phyloP scores from a whole-genome alignment of 257 asterid genomes.

The Solanum phureja region DNA sequence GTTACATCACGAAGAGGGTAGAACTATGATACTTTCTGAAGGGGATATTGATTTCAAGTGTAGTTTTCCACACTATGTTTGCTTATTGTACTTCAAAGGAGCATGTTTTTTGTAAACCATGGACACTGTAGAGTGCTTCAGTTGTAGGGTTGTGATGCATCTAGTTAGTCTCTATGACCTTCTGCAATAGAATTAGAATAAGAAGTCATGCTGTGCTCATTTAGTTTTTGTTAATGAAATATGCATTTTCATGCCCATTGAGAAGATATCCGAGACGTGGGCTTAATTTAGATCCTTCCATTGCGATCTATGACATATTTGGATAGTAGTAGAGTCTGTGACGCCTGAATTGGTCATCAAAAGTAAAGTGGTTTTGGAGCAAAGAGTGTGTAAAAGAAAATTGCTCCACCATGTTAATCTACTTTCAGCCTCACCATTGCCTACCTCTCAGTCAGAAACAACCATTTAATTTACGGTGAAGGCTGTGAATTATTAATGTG shows the following conservation, averaged over 20 bases:
- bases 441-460: background rate
- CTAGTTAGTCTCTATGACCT: background rate
- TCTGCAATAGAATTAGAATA: background rate
- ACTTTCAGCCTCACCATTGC: background rate
- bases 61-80: background rate
- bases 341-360: background rate
- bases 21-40: background rate
- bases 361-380: background rate
- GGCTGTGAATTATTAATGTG: background rate
- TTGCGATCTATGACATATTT: background rate
- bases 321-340: background rate
- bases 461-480: background rate
- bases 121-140: background rate
- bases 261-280: background rate
- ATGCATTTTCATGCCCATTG: background rate
- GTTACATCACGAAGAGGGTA: background rate
- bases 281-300: background rate
- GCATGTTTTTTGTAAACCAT: background rate
- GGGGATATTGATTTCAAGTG: background rate
- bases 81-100: background rate
- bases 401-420: background rate
- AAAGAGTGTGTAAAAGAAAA: background rate
- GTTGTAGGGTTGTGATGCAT: background rate
- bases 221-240: background rate
- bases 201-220: background rate